Conservation (phyloP, 306 rosid species). For the Comarum palustre region DNA sequence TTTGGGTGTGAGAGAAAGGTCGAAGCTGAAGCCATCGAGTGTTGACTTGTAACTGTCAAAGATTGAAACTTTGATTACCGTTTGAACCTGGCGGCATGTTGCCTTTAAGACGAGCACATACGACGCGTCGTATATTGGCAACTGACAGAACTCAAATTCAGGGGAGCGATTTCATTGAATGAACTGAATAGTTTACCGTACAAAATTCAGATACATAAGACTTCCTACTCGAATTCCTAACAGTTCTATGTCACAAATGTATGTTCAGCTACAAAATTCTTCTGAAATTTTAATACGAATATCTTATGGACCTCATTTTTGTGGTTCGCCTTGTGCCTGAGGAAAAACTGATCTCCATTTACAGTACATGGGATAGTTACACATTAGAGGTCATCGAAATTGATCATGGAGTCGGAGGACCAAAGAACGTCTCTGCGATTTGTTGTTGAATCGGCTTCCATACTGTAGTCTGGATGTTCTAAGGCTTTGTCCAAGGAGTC, state of each 20-base stretch:
- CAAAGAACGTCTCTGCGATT: conserved; percentile 40
- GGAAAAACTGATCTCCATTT: neutral
- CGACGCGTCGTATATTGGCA: neutral
- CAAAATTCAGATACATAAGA: neutral
- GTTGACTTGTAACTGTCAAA: neutral
- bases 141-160: neutral
- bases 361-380: conserved; percentile 7
- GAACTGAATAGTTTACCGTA: neutral
- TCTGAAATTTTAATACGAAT: neutral
- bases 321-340: neutral
- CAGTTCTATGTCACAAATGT: neutral
- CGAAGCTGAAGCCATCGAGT: conserved; percentile 34
- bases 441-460: conserved; percentile 31
- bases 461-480: conserved; percentile 26
- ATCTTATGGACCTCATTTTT: neutral
- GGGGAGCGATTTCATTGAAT: neutral
- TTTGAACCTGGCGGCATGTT: neutral
- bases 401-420: conserved; percentile 43
- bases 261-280: neutral
- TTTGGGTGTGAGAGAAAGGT: conserved; percentile 16
- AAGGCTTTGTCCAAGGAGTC: conserved; percentile 51
- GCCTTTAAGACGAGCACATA: neutral
- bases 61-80: neutral
- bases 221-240: neutral
- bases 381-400: conserved; percentile 55